These are phyloP conservation scores for Colletotrichum destructivum DNA, from an alignment of 2,329 filamentous ascomycete genomes.

Conservation along the genomic window DNA sequence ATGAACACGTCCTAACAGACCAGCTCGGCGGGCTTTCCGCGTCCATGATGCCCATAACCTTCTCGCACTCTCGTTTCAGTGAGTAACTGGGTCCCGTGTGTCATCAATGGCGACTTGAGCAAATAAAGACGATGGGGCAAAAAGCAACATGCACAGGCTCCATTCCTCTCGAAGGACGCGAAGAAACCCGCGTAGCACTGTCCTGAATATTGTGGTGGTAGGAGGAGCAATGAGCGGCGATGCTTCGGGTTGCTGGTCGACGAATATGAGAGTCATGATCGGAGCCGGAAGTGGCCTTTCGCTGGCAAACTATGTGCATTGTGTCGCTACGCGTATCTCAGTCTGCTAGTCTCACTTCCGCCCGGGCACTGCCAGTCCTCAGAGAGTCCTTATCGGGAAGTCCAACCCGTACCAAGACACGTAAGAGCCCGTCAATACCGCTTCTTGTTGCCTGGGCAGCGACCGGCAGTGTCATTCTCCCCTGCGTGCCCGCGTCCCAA, in stretches of 20 bases:
- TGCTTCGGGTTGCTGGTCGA: neutral
- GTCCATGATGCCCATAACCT: too few species aligned
- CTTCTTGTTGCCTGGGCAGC: slow-evolving; percentile 7
- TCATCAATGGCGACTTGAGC: neutral
- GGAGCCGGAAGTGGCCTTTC: neutral
- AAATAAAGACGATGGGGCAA: neutral
- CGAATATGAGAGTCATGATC: neutral
- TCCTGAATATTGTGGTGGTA: neutral
- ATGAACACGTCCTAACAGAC: too few species aligned
- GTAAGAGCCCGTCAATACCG: neutral
- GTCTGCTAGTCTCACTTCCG: too few species aligned
- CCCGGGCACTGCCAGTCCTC: neutral
- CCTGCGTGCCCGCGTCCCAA: neutral
- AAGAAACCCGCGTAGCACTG: neutral
- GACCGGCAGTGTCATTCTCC: neutral
- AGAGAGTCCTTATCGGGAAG: neutral
- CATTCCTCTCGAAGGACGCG: neutral
- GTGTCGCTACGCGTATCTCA: too few species aligned
- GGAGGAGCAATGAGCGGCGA: neutral
- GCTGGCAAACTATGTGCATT: too few species aligned
- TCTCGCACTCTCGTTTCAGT: too few species aligned
- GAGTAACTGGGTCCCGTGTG: neutral
- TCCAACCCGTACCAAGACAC: neutral
- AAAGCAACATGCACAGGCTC: neutral
- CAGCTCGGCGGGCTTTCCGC: too few species aligned